Base-by-base conservation (phyloP, 768 basidiomycete species). In the Hericium alpestre region DNA sequence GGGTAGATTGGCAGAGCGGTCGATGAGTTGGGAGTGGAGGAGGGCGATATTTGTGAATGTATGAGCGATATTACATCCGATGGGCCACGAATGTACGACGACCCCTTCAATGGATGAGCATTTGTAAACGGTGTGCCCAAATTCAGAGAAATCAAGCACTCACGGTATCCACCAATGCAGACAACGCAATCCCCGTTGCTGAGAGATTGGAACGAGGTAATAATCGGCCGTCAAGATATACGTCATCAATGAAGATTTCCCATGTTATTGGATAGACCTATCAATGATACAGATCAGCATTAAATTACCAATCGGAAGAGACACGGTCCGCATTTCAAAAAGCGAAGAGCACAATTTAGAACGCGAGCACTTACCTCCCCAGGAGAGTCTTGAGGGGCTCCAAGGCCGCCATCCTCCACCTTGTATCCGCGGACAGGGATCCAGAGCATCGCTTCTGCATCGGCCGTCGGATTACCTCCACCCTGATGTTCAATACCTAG, bases 11-110 rank as follows among this genome's bases (percentile, higher is more conserved):
- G 46, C 32, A 32, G 1, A 32, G 38, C 65, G 62, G 10, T 77
- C 78, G 0, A 84, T 67, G n/a, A 59, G 65, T 6, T 62, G 54
- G 25, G 61, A 59, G 32, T 32, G 32, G 8, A 32, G 32, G 32
- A 32, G 32, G 32, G 32, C 32, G 32, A 32, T 32, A 32, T 32
- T 1, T 10, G 32, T 7, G 32, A 32, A 6, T 8, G 32, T 54
- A 89, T 83, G n/a, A 67, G 60, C 0, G 70, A 58, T 12, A 90
- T 70, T 9, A 88, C 75, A 59, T 90, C 88, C 4, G 75, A 66
- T 0, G 87, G 88, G 9, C 87, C 88, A 22, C 88, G 85, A 54
- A 91, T 74, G 46, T 87, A 76, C 9, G 87, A 88, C 70, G 83
- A 89, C 0, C 89, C 88, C 86, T 88, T 56, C 39, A 27, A 18